phyloP scores from a whole-genome alignment of 1,139 yeast genomes.

The Debaryomycetaceae sp. region DNA sequence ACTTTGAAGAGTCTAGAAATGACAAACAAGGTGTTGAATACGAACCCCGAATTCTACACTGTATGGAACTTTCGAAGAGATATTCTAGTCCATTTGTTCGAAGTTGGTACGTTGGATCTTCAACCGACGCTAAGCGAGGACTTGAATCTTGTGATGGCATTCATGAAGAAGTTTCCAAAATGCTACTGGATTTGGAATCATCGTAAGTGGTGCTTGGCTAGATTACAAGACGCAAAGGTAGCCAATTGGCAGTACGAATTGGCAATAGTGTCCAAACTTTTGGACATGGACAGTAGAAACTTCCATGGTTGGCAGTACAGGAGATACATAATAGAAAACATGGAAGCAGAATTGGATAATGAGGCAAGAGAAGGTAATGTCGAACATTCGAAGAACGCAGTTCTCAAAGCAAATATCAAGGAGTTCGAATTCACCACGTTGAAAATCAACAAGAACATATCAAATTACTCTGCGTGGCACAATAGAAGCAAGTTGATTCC shows the following conservation, averaged over 20 bases:
- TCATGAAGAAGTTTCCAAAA: constrained; percentile 71
- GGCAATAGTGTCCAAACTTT: constrained; percentile 60
- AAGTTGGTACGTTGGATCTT: constrained; percentile 12
- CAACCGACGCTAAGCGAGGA: constrained; percentile 53
- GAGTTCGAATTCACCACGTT: constrained; percentile 79
- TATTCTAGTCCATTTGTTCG: constrained; percentile 42
- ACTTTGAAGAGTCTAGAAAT: constrained; percentile 42
- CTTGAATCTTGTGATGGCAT: constrained; percentile 54
- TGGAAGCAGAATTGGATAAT: constrained; percentile 31
- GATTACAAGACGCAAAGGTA: constrained; percentile 40
- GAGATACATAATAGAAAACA: constrained; percentile 57
- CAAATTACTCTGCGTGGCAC: constrained; percentile 97
- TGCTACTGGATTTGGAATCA: constrained; percentile 98
- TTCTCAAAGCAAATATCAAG: constrained; percentile 25
- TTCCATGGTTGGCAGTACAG: constrained; percentile 97
- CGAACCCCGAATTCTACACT: constrained; percentile 86
- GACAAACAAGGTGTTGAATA: constrained; percentile 49
- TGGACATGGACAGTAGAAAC: constrained; percentile 74
- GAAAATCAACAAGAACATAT: constrained; percentile 77
- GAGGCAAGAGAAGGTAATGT: constrained; percentile 3
- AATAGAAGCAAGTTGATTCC: constrained; percentile 73
- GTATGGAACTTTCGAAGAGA: constrained; percentile 89
- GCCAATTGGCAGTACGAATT: constrained; percentile 71
- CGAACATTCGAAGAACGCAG: constrained; percentile 8
- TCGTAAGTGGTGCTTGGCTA: constrained; percentile 74